phyloP scores from a whole-genome alignment of 345 rosid species.

The Pelargonium nanum region DNA sequence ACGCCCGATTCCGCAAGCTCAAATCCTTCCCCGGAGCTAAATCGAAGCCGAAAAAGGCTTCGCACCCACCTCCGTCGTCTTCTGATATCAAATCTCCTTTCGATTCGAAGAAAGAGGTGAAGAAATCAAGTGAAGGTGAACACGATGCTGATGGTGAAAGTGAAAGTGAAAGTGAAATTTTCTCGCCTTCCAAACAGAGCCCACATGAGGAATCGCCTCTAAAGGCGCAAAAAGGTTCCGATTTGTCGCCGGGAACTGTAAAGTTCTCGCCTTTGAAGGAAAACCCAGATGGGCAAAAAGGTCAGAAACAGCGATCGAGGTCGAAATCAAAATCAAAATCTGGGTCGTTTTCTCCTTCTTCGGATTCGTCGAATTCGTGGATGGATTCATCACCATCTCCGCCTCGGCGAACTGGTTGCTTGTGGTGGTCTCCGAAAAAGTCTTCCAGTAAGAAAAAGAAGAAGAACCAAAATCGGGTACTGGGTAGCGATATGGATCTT shows the following conservation, averaged over 20 bases:
- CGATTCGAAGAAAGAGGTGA: not conserved
- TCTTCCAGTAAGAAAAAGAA: constrained; percentile 14
- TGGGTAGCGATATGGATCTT: constrained; percentile 13
- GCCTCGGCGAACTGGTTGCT: constrained; percentile 37
- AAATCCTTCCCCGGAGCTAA: constrained; percentile 45
- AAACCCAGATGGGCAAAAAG: not conserved
- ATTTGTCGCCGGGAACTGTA: not conserved
- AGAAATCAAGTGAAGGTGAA: not conserved
- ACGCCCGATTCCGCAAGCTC: constrained; percentile 63
- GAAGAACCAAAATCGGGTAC: constrained; percentile 14
- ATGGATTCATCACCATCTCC: constrained; percentile 45
- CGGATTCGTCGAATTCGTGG: constrained; percentile 18
- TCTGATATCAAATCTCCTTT: not conserved
- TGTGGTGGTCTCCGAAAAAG: constrained; percentile 58
- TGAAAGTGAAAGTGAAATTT: constrained; percentile 3
- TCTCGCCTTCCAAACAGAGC: not conserved
- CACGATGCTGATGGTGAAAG: not conserved
- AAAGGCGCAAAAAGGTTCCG: not conserved
- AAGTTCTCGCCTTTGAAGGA: not conserved
- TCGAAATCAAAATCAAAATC: constrained; percentile 2
- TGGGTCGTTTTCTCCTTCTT: not conserved
- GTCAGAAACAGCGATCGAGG: not conserved
- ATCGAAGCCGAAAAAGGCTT: constrained; percentile 13
- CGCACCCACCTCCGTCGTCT: not conserved
- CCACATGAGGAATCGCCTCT: not conserved